Evolutionary conservation across 768 basidiomycete species (phyloP).

Genomic region (Termitomyces sp.): DNA sequence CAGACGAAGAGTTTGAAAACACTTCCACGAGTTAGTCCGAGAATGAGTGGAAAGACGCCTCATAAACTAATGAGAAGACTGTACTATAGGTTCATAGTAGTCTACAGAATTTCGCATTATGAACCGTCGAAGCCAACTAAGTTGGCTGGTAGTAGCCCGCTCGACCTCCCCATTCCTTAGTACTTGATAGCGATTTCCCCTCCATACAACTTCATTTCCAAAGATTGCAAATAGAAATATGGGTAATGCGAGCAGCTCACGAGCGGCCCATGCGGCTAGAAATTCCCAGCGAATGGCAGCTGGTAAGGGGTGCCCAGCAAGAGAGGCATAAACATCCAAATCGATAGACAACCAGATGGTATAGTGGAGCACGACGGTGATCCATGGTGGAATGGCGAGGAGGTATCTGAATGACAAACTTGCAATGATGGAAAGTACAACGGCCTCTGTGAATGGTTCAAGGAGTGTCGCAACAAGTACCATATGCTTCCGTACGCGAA

Average conservation of each 20-base stretch:
- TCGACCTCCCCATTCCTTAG: constrained; percentile 70
- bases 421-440: constrained; percentile 68
- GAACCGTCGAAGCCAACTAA: constrained; percentile 27
- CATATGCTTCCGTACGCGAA: constrained; percentile 95
- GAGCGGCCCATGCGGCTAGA: constrained; percentile 70
- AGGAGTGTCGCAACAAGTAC: constrained; percentile 79
- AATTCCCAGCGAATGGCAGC: constrained; percentile 53
- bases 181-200: constrained; percentile 78
- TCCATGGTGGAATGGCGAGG: constrained; percentile 48
- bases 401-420: constrained; percentile 52
- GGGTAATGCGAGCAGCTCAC: constrained; percentile 85
- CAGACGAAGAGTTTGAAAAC: neutral
- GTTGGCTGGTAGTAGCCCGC: constrained; percentile 23
- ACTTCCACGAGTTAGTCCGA: neutral
- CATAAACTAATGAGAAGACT: neutral
- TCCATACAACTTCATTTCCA: constrained; percentile 84
- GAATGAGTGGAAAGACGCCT: neutral
- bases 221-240: constrained; percentile 83
- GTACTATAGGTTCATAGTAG: constrained; percentile 30
- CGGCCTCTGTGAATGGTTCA: constrained; percentile 91
- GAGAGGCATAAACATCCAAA: constrained; percentile 75
- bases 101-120: constrained; percentile 19
- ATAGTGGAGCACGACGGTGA: constrained; percentile 61
- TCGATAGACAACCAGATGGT: constrained; percentile 75
- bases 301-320: constrained; percentile 65